These are phyloP conservation scores for Trichosporon asahii DNA, from an alignment of 1,284 basidiomycete species.

Conservation along the genomic window DNA sequence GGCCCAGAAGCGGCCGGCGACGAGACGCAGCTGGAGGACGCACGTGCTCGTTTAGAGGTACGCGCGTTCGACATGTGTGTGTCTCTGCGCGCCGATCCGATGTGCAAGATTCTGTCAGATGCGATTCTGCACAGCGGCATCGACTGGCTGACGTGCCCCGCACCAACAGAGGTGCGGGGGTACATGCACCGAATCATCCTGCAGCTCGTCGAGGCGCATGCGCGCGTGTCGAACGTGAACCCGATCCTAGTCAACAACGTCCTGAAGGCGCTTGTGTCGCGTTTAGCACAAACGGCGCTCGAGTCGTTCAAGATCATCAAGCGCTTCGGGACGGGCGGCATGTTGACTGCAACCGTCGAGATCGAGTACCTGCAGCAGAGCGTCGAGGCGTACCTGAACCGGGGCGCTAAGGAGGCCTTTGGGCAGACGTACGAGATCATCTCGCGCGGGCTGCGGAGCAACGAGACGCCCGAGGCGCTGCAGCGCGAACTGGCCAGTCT, in stretches of 20 bases:
- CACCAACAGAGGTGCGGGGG: conserved; percentile 85
- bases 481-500: conserved; percentile 86
- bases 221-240: conserved; percentile 77
- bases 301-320: conserved; percentile 79
- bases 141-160: conserved; percentile 87
- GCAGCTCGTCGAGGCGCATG: conserved; percentile 85
- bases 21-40: conserved; percentile 65
- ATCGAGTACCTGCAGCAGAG: conserved; percentile 99
- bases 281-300: conserved; percentile 75
- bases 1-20: conserved; percentile 75
- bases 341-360: conserved; percentile 97
- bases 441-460: conserved; percentile 59
- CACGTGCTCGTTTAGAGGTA: conserved; percentile 71
- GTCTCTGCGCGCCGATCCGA: conserved; percentile 66
- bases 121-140: conserved; percentile 76
- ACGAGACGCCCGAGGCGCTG: conserved; percentile 60
- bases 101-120: conserved; percentile 65
- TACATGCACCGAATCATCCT: conserved; percentile 91
- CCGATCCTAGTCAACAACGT: conserved; percentile 75
- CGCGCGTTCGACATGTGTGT: conserved; percentile 83
- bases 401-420: conserved; percentile 72
- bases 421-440: conserved; percentile 92
- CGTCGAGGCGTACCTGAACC: conserved; percentile 73
- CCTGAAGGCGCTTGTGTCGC: conserved; percentile 76
- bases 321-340: conserved; percentile 94